Evolutionary conservation across 345 rosid genomes (phyloP).

Genomic region (Citrus sinensis): DNA sequence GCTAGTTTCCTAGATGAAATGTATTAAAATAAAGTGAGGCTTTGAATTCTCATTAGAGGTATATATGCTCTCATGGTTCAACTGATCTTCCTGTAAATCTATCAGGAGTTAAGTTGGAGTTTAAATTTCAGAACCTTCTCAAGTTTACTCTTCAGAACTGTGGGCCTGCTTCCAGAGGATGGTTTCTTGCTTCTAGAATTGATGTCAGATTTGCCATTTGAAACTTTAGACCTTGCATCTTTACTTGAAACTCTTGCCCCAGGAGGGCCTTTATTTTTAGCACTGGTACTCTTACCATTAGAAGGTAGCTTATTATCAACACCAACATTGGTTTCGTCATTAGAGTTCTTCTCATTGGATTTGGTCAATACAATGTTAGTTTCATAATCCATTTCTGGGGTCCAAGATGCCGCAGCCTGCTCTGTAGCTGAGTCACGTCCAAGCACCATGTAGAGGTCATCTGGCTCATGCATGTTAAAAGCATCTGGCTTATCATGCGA

Average conservation of each 20-base stretch:
- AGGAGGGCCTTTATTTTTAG: constrained; percentile 31
- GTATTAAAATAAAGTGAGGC: background rate
- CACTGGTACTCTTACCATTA: constrained; percentile 21
- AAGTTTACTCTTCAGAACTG: constrained; percentile 54
- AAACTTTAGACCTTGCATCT: constrained; percentile 49
- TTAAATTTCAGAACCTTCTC: constrained; percentile 48
- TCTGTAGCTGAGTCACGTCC: constrained; percentile 61
- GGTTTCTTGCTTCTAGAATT: constrained; percentile 54
- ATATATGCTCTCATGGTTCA: background rate
- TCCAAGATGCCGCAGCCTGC: constrained; percentile 50
- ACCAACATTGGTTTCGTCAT: constrained; percentile 25
- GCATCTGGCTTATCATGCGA: constrained; percentile 24
- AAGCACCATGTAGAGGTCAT: constrained; percentile 90
- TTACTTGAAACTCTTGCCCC: constrained; percentile 39
- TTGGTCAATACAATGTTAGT: constrained; percentile 40
- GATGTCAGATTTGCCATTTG: constrained; percentile 48
- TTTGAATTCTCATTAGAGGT: background rate
- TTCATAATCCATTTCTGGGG: constrained; percentile 75
- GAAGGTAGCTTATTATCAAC: constrained; percentile 32
- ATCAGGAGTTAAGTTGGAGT: background rate
- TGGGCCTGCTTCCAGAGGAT: constrained; percentile 53
- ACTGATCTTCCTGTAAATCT: background rate
- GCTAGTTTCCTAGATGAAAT: background rate
- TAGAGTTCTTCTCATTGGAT: constrained; percentile 28
- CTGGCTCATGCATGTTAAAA: constrained; percentile 53